A percentile compares a stretch with the other conserved stretches of the same genome.
phyloP scores from a whole-genome alignment of 768 basidiomycete species.

The Kwoniella europaea region DNA sequence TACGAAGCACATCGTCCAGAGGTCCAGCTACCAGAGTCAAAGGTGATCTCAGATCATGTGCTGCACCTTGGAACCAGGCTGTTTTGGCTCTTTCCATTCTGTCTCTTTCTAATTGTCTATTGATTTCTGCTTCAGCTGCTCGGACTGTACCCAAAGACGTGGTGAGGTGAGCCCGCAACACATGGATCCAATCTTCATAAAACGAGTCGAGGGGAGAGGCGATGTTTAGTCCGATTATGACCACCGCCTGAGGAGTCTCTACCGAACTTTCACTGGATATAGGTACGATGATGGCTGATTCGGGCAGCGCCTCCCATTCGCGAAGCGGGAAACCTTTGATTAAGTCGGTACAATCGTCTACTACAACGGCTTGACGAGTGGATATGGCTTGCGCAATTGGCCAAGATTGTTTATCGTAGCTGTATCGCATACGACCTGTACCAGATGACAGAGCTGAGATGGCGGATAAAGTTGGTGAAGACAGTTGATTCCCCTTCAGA shows the following conservation, averaged over 20 bases:
- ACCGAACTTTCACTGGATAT: conserved; percentile 27
- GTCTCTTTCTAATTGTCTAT: conserved; percentile 19
- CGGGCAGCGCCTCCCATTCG: conserved; percentile 38
- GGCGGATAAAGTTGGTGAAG: conserved; percentile 16
- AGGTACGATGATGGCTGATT: conserved; percentile 40
- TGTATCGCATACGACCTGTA: conserved; percentile 13
- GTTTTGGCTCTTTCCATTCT: conserved; percentile 31
- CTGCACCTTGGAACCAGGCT: conserved; percentile 41
- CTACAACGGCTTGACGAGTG: conserved; percentile 24
- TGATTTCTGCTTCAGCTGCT: conserved; percentile 20
- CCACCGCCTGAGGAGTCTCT: conserved; percentile 26
- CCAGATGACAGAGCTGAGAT: conserved; percentile 20
- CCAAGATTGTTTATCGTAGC: conserved; percentile 27
- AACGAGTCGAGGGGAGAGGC: conserved; percentile 29
- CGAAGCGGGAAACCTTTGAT: conserved; percentile 35
- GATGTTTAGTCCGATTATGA: conserved; percentile 43
- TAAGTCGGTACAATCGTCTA: conserved; percentile 34
- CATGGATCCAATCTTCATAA: conserved; percentile 40
- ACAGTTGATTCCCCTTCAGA: neutral
- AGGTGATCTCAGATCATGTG: conserved; percentile 42
- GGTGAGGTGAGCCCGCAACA: conserved; percentile 24
- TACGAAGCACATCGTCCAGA: conserved; percentile 33
- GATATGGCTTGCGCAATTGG: conserved; percentile 31
- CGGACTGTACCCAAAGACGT: conserved; percentile 19
- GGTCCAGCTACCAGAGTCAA: conserved; percentile 43